Evolutionary conservation across 202 grass and related monocot species (phyloP), one percentile per base, ranked within the genome.

Genomic region (Saccharum hybrid): DNA sequence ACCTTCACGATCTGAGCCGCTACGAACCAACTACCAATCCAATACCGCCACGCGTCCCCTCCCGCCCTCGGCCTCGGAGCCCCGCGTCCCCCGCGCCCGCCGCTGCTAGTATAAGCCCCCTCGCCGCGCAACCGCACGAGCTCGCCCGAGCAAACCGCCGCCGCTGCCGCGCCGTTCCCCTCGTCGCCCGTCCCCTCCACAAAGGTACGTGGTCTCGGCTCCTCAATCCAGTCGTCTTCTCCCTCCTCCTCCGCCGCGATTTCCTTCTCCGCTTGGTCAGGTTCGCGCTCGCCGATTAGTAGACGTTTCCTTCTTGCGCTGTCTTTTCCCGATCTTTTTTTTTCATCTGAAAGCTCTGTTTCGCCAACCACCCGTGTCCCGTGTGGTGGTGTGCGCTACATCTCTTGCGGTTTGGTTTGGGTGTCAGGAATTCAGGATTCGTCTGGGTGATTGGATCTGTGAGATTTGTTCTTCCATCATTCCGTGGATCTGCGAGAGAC

Each of bases 121-220:
- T 60, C 88, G 70, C 63, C 84, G 88, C 64, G 43, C 70, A 13
- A 59, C 63, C 79, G 76, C 84, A 74, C 42, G 70, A 76, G 63
- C 56, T 86, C 88, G 88, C 88, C 86, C 78, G 83, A 85, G 23
- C 88, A 83, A 83, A 70, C 48, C 80, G 80, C 68, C 79, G 83
- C 88, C 80, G 84, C 75, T 21, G 68, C 40, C 69, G 52, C 26
- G 84, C 62, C 74, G 61, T 15, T 19, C 10, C 63, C 37, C 37
- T 75, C 74, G 38, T n/a, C 73, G 85, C 54, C 11, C 15, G 31
- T 65, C 11, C 18, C 64, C 41, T 59, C 70, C 16, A 37, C 74
- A 8, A 86, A 90, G 84, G 88, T 86, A 56, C 41, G 74, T 90
- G 14, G 1, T 33, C 75, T 41, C 3, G 4, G 22, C 42, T 26